Base-by-base conservation (phyloP, 2,329 filamentous ascomycete genomes). In the Bertia moriformis region DNA sequence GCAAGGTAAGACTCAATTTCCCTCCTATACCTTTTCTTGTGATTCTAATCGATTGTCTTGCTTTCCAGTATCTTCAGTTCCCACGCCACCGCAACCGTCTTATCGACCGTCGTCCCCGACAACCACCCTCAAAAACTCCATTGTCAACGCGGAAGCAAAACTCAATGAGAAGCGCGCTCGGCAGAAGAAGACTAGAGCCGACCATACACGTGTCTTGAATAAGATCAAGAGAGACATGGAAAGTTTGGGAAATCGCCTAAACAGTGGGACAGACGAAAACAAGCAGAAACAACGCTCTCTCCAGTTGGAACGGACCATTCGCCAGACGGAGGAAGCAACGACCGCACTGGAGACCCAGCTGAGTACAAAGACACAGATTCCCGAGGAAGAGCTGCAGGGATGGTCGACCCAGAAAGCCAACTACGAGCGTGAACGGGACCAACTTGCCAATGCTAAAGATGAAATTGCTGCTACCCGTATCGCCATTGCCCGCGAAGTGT, bases 101-200 rank as follows among this genome's bases (percentile, higher is more conserved):
- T 63, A 78, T 40, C 68, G 73, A 33, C 75, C 75, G 36, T 73
- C 73, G 29, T 79, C 75, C 18, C 75, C 75, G 14, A 71, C 68
- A 13, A 78, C 75, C 14, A 79, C 75, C 1, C 59, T 80, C 38
- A 76, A 70, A 52, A 77, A 78, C 43, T 78, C 75, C 4, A 76
- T 80, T 40, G 60, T 68, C 44, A 71, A 73, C 29, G 71, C 71
- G 29, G 73, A 79, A 50, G 61, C 65, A 39, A 75, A 74, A 48
- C 56, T 78, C 18, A 67, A 67, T 43, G 74, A 79, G 44, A 66
- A 67, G 41, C 69, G 71, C 38, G 66, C 69, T 46, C 69, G 70
- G 35, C 55, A 73, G 39, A 74, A 71, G 52, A 71, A 71, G 48
- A 66, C 63, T 41, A 73, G 71, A 47, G 73, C 71, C 48, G 73